Base-by-base conservation (phyloP, 768 basidiomycete genomes). In the Dioszegia aurantiaca region DNA sequence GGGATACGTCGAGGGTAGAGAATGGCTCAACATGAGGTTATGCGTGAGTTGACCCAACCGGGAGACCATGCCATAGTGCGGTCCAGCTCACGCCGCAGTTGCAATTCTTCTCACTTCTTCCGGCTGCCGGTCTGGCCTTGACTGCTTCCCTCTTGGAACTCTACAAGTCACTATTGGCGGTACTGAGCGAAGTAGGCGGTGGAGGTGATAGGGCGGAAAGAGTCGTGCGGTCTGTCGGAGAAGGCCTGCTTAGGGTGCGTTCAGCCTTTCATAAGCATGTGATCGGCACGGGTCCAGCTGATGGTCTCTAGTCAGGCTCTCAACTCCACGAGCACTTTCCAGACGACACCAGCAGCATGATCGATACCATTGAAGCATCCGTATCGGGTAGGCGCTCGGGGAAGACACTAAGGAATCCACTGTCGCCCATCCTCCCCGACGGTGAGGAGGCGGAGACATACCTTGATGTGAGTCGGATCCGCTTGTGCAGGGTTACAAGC, bases 71-170 rank as follows among this genome's bases (percentile, higher is more conserved):
- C n/a, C n/a, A n/a, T n/a, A 46, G 31, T 3, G 8, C n/a, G 52
- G 45, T 21, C 9, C 16, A 46, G 60, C 61, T 69, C 37, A 47
- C 24, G 21, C 33, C 4, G 9, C 63, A 98, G 93, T 86, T 97
- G 14, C 89, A 91, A 61, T 89, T 98, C 75, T 95, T 98, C 70
- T 87, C 92, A 1, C 88, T 93, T 69, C 77, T 95, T 44, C 86
- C 89, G 28, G 81, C 87, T 2, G 85, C 89, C 1, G 82, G 83
- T 55, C 78, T 93, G 1, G 82, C 97, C 49, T 85, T 88, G 2
- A 74, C 85, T 0, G 83, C 86, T 9, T 93, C 92, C 2, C 84
- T 97, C 81, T 79, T 87, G 42, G 82, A 85, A 6, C 83, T 95
- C 27, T 81, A 95, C 24, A 85, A 87, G 62, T 87, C 91, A 0